Evolutionary conservation across 768 basidiomycete species (phyloP).

Genomic region (Crassisporium funariophilum): DNA sequence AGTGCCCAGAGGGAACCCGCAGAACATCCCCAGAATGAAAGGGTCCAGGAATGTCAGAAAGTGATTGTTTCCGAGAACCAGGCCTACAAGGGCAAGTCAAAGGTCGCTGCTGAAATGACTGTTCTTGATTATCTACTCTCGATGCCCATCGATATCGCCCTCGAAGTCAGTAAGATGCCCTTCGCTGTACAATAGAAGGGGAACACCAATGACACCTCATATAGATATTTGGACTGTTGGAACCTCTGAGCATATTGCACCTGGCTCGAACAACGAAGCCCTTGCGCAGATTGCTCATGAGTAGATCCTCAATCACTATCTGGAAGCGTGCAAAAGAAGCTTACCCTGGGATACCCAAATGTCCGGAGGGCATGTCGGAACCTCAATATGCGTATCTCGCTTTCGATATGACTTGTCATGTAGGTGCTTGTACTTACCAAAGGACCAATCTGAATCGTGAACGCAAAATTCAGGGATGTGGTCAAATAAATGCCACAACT

Average conservation of each 20-base stretch:
- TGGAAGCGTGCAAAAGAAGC: conserved; percentile 39
- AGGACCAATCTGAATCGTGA: no score
- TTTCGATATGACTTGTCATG: conserved; percentile 22
- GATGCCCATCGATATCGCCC: not conserved
- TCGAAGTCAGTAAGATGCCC: no score
- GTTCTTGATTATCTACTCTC: no score
- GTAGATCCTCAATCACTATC: conserved; percentile 18
- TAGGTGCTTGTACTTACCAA: conserved; percentile 5
- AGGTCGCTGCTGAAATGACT: no score
- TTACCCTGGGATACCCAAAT: conserved; percentile 18
- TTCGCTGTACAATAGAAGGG: not conserved
- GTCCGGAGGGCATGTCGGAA: conserved; percentile 34
- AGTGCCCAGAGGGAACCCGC: no score
- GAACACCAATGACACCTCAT: no score
- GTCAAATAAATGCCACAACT: no score
- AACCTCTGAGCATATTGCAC: conserved; percentile 38
- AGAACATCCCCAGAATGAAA: no score
- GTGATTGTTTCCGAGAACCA: no score
- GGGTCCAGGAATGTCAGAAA: no score
- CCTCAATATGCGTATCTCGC: conserved; percentile 36
- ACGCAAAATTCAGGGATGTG: no score
- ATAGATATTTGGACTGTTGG: conserved; percentile 36
- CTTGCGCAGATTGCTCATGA: conserved; percentile 34
- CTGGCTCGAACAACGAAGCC: conserved; percentile 35
- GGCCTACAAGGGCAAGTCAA: no score